phyloP scores from a whole-genome alignment of 176 grass and related monocot species.

The Rhynchospora breviuscula region DNA sequence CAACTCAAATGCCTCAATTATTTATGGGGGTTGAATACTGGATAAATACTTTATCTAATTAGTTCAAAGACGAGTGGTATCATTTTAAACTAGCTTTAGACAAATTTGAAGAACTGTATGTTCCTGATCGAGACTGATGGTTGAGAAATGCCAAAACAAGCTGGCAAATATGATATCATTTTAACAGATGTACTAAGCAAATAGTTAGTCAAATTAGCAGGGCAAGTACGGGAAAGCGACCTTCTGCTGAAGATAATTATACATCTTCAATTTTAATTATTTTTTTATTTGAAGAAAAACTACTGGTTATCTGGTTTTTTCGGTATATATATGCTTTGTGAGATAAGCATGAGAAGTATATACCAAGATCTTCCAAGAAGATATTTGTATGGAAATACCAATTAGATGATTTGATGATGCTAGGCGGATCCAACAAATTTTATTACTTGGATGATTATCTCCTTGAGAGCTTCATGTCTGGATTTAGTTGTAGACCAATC shows the following conservation, averaged over 20 bases:
- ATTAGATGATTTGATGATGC: background rate
- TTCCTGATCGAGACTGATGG: conserved; percentile 2
- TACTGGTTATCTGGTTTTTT: background rate
- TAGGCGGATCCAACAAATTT: background rate
- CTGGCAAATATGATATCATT: conserved; percentile 10
- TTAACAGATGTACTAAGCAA: conserved; percentile 10
- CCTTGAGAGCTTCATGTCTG: background rate
- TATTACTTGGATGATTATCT: background rate
- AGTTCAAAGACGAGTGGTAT: background rate
- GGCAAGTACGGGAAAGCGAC: background rate
- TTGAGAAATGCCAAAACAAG: background rate
- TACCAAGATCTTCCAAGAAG: background rate
- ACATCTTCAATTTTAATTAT: background rate
- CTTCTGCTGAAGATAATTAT: background rate
- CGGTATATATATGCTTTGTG: background rate
- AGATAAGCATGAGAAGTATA: background rate
- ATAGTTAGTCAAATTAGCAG: conserved; percentile 10
- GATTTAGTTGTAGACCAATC: background rate
- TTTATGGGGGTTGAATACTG: conserved; percentile 2
- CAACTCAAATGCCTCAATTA: background rate
- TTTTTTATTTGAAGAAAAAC: background rate
- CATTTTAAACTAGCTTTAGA: background rate
- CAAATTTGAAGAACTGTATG: background rate
- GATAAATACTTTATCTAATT: background rate
- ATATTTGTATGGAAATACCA: background rate